Percentiles rank a stretch among this genome's conserved stretches.
Conservation (phyloP, 1,284 basidiomycete genomes). For the Apiotrichum akiyoshidainum region DNA sequence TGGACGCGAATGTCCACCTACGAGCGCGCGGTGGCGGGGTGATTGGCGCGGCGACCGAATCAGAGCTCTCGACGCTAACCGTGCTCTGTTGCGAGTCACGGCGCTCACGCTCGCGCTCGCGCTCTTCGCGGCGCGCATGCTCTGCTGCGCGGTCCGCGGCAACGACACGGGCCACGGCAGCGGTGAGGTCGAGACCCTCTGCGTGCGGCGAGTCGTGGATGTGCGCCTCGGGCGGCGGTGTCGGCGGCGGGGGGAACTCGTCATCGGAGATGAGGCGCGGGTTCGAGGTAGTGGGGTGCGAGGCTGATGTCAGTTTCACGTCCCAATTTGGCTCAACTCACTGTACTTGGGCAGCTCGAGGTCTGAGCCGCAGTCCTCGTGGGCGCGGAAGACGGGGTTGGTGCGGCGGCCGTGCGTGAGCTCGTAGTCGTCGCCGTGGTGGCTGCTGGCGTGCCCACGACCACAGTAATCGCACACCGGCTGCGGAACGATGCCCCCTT, state of each 20-base stretch:
- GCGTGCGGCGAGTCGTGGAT: neutral
- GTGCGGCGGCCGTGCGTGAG: neutral
- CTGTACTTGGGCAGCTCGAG: constrained; percentile 5
- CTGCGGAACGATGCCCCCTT: neutral
- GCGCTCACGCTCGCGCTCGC: neutral
- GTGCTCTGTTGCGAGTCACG: neutral
- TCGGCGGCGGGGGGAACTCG: constrained; percentile 3
- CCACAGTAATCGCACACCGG: neutral
- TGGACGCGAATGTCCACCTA: neutral
- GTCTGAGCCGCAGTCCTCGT: neutral
- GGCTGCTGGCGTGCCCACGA: neutral
- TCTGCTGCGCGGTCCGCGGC: neutral
- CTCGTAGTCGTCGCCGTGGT: neutral
- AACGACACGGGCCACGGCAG: neutral
- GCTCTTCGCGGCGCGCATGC: neutral
- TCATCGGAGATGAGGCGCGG: constrained; percentile 1
- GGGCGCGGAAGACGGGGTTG: neutral
- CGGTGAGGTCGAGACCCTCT: constrained; percentile 1
- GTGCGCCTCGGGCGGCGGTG: constrained; percentile 5
- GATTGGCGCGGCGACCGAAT: neutral
- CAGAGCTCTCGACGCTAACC: neutral
- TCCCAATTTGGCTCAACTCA: neutral
- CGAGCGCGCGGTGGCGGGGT: neutral
- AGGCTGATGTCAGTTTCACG: neutral
- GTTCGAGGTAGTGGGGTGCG: neutral